These are phyloP conservation scores for Pleomassaria siparia DNA, from an alignment of 2,329 filamentous ascomycete genomes.

Conservation along the genomic window DNA sequence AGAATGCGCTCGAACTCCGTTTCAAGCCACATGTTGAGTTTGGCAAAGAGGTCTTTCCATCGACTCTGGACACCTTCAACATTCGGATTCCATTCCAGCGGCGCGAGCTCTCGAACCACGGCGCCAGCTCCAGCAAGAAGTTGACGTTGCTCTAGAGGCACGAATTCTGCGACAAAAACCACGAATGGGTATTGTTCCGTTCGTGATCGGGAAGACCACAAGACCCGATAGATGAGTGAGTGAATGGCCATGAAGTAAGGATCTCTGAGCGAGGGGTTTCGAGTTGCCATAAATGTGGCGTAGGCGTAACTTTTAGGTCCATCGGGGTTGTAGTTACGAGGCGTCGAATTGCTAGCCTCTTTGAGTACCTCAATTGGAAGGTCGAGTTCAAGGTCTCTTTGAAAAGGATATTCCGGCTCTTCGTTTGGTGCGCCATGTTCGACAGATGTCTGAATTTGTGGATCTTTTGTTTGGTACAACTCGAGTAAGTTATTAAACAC, in stretches of 20 bases:
- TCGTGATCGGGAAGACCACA: constrained; percentile 34
- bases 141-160: constrained; percentile 31
- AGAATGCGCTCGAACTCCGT: constrained; percentile 32
- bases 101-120: constrained; percentile 33
- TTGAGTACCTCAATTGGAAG: constrained; percentile 20
- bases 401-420: constrained; percentile 25
- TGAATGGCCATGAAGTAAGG: constrained; percentile 40
- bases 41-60: constrained; percentile 40
- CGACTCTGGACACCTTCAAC: constrained; percentile 21
- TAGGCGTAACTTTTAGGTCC: constrained; percentile 25
- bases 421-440: constrained; percentile 12
- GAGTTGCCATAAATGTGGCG: constrained; percentile 37
- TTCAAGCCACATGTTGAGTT: constrained; percentile 40
- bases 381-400: constrained; percentile 28
- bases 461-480: not conserved
- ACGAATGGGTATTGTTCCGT: constrained; percentile 30
- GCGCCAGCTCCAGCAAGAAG: constrained; percentile 36
- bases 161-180: constrained; percentile 38
- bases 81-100: constrained; percentile 31
- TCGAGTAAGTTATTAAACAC: not conserved
- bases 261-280: constrained; percentile 34
- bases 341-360: constrained; percentile 16
- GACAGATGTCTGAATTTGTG: not conserved
- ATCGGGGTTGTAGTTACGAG: constrained; percentile 27
- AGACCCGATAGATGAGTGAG: constrained; percentile 33